Evolutionary conservation across 2,329 filamentous ascomycete species (phyloP), one percentile per base, ranked within the genome.

Genomic region (Aspergillus proliferans): DNA sequence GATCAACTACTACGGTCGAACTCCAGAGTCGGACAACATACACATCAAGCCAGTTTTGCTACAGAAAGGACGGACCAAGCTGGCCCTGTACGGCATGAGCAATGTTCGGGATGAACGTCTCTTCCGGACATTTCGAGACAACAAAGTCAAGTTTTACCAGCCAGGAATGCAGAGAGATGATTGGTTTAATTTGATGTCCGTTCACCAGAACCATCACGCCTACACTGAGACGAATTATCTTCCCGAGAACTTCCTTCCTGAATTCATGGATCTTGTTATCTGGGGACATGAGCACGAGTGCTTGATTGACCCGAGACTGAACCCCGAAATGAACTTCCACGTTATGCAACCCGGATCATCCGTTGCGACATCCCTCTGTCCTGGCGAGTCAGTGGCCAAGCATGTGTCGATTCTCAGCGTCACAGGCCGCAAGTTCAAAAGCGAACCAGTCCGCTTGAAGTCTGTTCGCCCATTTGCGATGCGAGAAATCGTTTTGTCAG

Each of bases 221-320:
- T 86, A 96, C 63, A 95, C 88, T 0, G 83, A 91, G 15, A 97
- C 92, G 0, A 86, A 88, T n/a, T 97, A 95, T 63, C 78, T 98
- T 0, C 92, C 94, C 0, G 94, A 98, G 63, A 89, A 86, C 59
- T 93, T 96, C 60, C 76, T 98, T 0, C 94, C 93, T 0, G 84
- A 89, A 15, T 97, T 94, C 73, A 75, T 98, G 54, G 87, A 98
- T 63, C 77, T 98, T 4, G 83, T 98, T 0, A 80, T 98, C 45
- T 98, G 93, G 93, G 93, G 93, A 3, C 93, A 98, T 62, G 93
- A 98, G 69, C 93, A 98, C 64, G 92, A 98, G 67, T 98, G 93
- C 63, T 68, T 92, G 6, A 95, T 98, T 55, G 84, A 95, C 41
- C 93, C 93, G 0, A 74, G 76, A 1, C 76, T 83, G 43, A 98